Evolutionary conservation across 2,329 filamentous ascomycete genomes (phyloP).

Genomic region (Exophiala mesophila): DNA sequence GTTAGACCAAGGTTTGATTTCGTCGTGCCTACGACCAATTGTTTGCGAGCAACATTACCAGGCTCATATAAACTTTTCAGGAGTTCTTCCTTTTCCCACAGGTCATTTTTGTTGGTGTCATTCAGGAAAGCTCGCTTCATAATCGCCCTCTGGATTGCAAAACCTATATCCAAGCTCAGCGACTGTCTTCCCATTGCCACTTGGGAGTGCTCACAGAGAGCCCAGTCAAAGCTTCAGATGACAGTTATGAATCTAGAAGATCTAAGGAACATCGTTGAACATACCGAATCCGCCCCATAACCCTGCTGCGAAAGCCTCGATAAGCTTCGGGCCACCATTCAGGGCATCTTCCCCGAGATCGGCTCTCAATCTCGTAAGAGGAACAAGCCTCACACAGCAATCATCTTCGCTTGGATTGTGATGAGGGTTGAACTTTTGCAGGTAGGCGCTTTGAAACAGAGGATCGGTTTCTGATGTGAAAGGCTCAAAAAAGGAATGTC

Average conservation of each 20-base stretch:
- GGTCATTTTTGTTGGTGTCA: neutral
- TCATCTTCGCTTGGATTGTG: neutral
- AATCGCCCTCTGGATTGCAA: neutral
- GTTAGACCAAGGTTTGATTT: too few species aligned
- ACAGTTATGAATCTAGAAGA: too few species aligned
- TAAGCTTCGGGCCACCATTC: neutral
- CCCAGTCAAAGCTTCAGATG: neutral
- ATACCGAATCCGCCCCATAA: neutral
- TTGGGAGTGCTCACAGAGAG: neutral
- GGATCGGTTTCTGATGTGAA: too few species aligned
- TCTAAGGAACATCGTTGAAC: neutral
- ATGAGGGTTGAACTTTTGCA: neutral
- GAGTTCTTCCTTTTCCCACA: neutral
- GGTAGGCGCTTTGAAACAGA: neutral
- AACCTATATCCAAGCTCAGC: neutral
- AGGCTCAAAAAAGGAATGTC: too few species aligned
- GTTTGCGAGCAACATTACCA: too few species aligned
- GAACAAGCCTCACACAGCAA: neutral
- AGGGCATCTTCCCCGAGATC: neutral
- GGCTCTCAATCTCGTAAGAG: neutral
- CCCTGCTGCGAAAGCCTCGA: neutral
- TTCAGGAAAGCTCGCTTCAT: neutral
- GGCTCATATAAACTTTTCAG: neutral
- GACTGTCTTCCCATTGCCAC: neutral
- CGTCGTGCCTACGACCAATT: too few species aligned